phyloP scores from a whole-genome alignment of 768 basidiomycete species.

The Trametes maxima region DNA sequence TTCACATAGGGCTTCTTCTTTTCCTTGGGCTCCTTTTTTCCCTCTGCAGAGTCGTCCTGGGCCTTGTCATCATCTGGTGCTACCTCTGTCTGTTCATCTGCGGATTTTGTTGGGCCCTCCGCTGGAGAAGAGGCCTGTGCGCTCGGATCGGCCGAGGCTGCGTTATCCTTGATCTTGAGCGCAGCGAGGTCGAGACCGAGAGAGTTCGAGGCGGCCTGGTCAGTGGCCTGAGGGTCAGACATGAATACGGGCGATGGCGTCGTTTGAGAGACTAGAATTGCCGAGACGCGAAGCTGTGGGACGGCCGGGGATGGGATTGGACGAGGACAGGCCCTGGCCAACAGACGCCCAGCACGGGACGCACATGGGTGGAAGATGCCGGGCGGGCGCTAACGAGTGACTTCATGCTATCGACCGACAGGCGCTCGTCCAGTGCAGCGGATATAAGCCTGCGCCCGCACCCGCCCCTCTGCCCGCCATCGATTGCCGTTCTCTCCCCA shows the following conservation, averaged over 20 bases:
- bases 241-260: slow-evolving; percentile 16
- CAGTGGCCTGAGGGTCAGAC: slow-evolving; percentile 41
- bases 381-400: slow-evolving; percentile 20
- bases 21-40: slow-evolving; percentile 35
- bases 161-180: slow-evolving; percentile 40
- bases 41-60: neutral
- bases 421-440: neutral
- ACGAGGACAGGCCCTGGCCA: slow-evolving; percentile 7
- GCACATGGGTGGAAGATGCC: slow-evolving; percentile 1
- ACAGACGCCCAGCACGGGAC: neutral
- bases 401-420: slow-evolving; percentile 17
- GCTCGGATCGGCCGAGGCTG: slow-evolving; percentile 12
- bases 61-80: slow-evolving; percentile 4
- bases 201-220: slow-evolving; percentile 52
- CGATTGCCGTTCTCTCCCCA: slow-evolving; percentile 21
- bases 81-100: slow-evolving; percentile 20
- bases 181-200: slow-evolving; percentile 73
- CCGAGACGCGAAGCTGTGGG: slow-evolving; percentile 10
- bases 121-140: neutral
- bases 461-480: slow-evolving; percentile 10
- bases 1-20: slow-evolving; percentile 80
- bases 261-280: slow-evolving; percentile 17
- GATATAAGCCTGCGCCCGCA: slow-evolving; percentile 9
- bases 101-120: neutral
- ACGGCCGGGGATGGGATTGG: neutral